A percentile compares a stretch with the other conserved stretches of the same genome.
These are phyloP conservation scores for Carpinus viminea DNA, from an alignment of 306 rosid species.

Conservation along the genomic window DNA sequence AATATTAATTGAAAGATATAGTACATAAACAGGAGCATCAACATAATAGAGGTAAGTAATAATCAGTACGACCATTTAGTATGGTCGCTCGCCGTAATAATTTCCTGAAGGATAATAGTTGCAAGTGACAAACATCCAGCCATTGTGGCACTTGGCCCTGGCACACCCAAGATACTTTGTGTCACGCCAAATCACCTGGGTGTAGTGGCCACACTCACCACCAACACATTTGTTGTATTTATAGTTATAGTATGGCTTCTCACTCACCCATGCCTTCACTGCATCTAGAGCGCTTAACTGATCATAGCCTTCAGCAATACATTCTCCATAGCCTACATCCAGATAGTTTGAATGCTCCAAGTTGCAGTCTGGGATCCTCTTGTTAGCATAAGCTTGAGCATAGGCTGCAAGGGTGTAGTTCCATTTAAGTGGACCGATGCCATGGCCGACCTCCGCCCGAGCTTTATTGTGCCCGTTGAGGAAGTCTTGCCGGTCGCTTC, in stretches of 20 bases:
- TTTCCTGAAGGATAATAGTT: slow-evolving; percentile 31
- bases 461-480: slow-evolving; percentile 55
- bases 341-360: slow-evolving; percentile 45
- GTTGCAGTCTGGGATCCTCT: slow-evolving; percentile 35
- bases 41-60: no score
- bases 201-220: slow-evolving; percentile 22
- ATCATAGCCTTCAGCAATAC: slow-evolving; percentile 46
- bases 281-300: slow-evolving; percentile 42
- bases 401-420: slow-evolving; percentile 47
- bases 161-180: slow-evolving; percentile 21
- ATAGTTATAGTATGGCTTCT: slow-evolving; percentile 48
- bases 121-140: slow-evolving; percentile 16
- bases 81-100: slow-evolving; percentile 12
- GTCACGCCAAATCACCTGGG: slow-evolving; percentile 27
- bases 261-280: slow-evolving; percentile 56
- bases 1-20: no score
- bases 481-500: slow-evolving; percentile 37
- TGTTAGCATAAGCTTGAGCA: slow-evolving; percentile 52
- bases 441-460: slow-evolving; percentile 41
- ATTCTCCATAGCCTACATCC: slow-evolving; percentile 58
- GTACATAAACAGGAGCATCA: no score
- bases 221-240: neutral
- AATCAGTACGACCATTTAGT: neutral
- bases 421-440: slow-evolving; percentile 59
- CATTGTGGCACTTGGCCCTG: slow-evolving; percentile 12